Evolutionary conservation across 208 protist species (phyloP).

Genomic region (Angomonas ambiguus): DNA sequence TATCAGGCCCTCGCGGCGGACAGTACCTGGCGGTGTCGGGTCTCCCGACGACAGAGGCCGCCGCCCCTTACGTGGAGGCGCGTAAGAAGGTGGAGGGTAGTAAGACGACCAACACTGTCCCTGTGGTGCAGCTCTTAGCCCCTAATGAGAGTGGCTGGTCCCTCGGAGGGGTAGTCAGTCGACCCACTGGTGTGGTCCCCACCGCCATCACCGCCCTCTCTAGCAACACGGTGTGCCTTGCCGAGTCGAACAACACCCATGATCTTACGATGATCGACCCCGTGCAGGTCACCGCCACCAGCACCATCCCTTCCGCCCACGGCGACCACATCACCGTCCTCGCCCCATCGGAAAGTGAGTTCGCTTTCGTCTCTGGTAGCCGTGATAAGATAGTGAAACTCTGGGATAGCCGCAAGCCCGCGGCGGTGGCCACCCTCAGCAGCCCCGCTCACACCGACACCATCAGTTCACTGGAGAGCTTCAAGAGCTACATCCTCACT

Average conservation of each 20-base stretch:
- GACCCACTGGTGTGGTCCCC: conserved; percentile 35
- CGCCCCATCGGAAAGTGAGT: conserved; percentile 38
- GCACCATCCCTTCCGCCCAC: conserved; percentile 46
- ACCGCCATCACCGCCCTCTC: conserved; percentile 68
- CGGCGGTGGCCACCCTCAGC: conserved; percentile 19
- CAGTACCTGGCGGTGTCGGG: conserved; percentile 56
- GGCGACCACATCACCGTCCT: conserved; percentile 73
- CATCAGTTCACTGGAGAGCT: conserved; percentile 52
- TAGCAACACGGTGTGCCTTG: conserved; percentile 44
- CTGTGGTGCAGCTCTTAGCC: conserved; percentile 33
- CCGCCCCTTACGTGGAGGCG: conserved; percentile 17
- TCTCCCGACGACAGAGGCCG: conserved; percentile 33
- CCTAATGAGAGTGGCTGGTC: conserved; percentile 61
- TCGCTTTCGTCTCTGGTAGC: conserved; percentile 58
- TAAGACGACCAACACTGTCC: not conserved
- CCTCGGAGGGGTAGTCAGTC: conserved; percentile 43
- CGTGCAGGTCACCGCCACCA: conserved; percentile 31
- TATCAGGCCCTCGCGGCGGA: conserved; percentile 48
- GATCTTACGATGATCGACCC: conserved; percentile 39
- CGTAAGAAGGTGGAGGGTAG: conserved; percentile 5
- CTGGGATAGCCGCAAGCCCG: conserved; percentile 61
- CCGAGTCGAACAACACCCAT: conserved; percentile 44
- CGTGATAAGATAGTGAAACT: conserved; percentile 66
- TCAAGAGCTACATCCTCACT: conserved; percentile 51
- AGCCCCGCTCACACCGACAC: conserved; percentile 40